These are phyloP conservation scores for Bruguiera sexangula DNA, from an alignment of 345 rosid species.

Conservation along the genomic window DNA sequence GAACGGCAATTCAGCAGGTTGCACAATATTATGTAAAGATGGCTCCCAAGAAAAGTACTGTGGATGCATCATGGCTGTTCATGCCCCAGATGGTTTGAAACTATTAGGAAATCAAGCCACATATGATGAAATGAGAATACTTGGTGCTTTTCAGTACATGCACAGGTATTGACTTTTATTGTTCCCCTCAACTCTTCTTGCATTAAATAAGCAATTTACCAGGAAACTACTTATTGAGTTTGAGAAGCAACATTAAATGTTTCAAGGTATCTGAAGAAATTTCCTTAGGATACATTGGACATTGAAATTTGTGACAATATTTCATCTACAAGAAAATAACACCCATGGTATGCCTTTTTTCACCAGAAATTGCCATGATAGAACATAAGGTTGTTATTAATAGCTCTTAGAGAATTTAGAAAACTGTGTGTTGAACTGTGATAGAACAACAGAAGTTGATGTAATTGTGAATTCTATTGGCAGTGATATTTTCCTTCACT, in stretches of 20 bases:
- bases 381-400: too few species aligned
- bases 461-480: constrained; percentile 13
- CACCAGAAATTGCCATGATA: too few species aligned
- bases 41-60: constrained; percentile 44
- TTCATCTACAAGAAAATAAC: background rate
- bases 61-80: constrained; percentile 60
- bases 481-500: constrained; percentile 84
- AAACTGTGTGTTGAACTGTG: background rate
- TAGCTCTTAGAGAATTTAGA: too few species aligned
- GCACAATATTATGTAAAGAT: constrained; percentile 45
- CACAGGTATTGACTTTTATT: constrained; percentile 47
- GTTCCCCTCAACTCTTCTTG: background rate
- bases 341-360: too few species aligned
- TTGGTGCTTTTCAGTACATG: constrained; percentile 84
- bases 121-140: constrained; percentile 64
- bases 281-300: background rate
- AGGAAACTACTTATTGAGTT: too few species aligned
- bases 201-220: too few species aligned
- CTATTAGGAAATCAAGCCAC: constrained; percentile 65
- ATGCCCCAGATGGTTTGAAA: constrained; percentile 75
- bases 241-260: too few species aligned
- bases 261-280: too few species aligned
- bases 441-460: background rate
- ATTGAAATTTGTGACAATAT: background rate
- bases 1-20: constrained; percentile 32